Conservation (phyloP, 1,284 basidiomycete genomes). For the Thelephora terrestris region DNA sequence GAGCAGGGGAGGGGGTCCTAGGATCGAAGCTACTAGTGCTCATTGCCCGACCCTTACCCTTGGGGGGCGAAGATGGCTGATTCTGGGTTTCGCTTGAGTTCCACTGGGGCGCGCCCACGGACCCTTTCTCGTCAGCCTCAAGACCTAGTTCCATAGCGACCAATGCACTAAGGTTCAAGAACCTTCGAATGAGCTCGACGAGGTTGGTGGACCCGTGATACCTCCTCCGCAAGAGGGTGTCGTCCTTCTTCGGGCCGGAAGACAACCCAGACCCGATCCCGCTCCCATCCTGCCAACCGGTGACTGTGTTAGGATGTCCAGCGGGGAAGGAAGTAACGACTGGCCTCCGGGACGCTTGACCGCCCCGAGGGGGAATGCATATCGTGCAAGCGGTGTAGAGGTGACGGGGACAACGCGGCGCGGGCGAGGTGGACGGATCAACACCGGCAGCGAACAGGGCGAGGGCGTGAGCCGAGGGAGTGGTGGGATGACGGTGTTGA, state of each 20-base stretch:
- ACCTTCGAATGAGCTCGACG: slow-evolving; percentile 58
- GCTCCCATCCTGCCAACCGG: slow-evolving; percentile 60
- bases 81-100: slow-evolving; percentile 29
- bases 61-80: background rate
- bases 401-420: slow-evolving; percentile 60
- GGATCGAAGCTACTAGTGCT: background rate
- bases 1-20: background rate
- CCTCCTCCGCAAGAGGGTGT: slow-evolving; percentile 45
- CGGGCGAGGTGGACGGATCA: slow-evolving; percentile 50
- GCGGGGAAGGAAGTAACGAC: slow-evolving; percentile 12
- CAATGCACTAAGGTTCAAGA: slow-evolving; percentile 63
- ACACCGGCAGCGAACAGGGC: slow-evolving; percentile 49
- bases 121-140: slow-evolving; percentile 33
- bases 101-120: slow-evolving; percentile 26
- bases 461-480: slow-evolving; percentile 10
- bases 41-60: background rate
- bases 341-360: background rate
- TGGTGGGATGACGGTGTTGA: background rate
- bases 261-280: slow-evolving; percentile 61
- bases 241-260: slow-evolving; percentile 31
- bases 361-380: slow-evolving; percentile 25
- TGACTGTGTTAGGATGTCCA: slow-evolving; percentile 37
- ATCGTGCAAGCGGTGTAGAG: slow-evolving; percentile 62
- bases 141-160: slow-evolving; percentile 63
- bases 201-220: slow-evolving; percentile 44